Evolutionary conservation across 768 basidiomycete species (phyloP).

Genomic region (Boletus subparvulus): DNA sequence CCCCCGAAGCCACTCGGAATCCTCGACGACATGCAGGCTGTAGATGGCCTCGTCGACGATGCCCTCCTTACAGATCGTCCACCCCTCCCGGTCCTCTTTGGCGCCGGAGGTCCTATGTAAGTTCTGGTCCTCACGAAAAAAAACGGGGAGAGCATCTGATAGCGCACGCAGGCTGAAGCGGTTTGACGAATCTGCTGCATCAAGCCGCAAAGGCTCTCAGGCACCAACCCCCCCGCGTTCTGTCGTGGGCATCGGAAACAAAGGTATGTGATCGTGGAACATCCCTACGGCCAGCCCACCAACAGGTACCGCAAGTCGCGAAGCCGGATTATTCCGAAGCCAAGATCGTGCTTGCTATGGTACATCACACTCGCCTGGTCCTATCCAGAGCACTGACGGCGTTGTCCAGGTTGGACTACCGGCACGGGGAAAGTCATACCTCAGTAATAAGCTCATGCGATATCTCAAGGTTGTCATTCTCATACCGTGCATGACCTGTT

Average conservation of each 20-base stretch:
- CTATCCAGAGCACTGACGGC: neutral
- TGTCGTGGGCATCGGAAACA: slow-evolving; percentile 86
- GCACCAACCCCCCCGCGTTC: slow-evolving; percentile 78
- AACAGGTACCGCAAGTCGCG: slow-evolving; percentile 52
- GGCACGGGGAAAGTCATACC: slow-evolving; percentile 97
- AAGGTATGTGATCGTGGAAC: slow-evolving; percentile 49
- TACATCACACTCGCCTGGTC: slow-evolving; percentile 29
- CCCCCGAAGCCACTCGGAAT: slow-evolving; percentile 14
- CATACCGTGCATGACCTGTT: neutral
- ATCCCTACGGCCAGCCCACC: neutral
- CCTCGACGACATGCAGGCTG: slow-evolving; percentile 28
- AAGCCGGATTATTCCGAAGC: slow-evolving; percentile 99
- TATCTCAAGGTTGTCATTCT: slow-evolving; percentile 75
- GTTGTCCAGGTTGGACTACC: slow-evolving; percentile 82
- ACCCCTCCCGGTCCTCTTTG: slow-evolving; percentile 58
- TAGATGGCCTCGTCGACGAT: slow-evolving; percentile 14
- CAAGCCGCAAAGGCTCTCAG: slow-evolving; percentile 68
- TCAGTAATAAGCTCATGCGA: slow-evolving; percentile 96
- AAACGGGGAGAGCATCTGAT: neutral
- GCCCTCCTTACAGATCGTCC: slow-evolving; percentile 14
- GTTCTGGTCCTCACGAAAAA: slow-evolving; percentile 17
- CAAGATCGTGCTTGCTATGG: slow-evolving; percentile 98
- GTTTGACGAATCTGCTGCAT: slow-evolving; percentile 73
- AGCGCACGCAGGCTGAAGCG: slow-evolving; percentile 58
- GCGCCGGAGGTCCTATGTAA: slow-evolving; percentile 76